phyloP scores from a whole-genome alignment of 768 basidiomycete genomes.

The Amanita jacksonii region DNA sequence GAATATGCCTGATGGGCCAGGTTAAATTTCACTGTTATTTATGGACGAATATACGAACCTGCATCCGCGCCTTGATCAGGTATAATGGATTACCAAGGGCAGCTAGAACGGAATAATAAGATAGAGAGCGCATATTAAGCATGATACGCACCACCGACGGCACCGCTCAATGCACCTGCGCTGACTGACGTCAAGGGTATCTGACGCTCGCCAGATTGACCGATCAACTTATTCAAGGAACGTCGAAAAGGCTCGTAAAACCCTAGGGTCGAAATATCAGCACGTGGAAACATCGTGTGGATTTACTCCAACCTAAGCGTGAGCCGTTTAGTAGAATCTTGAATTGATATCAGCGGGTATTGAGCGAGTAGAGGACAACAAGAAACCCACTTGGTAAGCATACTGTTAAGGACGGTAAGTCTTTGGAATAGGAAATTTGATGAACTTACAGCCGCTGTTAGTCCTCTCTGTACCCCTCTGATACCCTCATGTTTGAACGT shows the following conservation, averaged over 20 bases:
- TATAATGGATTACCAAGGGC: conserved; percentile 85
- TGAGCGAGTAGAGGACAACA: conserved; percentile 7
- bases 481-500: conserved; percentile 88
- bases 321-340: conserved; percentile 91
- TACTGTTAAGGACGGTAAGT: conserved; percentile 41
- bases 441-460: conserved; percentile 74
- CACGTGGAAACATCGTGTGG: background rate
- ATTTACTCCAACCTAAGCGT: conserved; percentile 50
- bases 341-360: background rate
- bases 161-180: conserved; percentile 86
- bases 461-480: conserved; percentile 86
- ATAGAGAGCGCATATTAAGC: conserved; percentile 6
- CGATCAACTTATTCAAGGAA: conserved; percentile 57
- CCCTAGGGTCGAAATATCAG: conserved; percentile 33
- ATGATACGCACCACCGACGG: conserved; percentile 66
- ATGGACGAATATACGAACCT: conserved; percentile 36
- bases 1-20: conserved; percentile 67
- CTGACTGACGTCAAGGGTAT: conserved; percentile 67
- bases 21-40: background rate
- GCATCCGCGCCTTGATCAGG: conserved; percentile 96
- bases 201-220: conserved; percentile 53
- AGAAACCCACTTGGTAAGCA: conserved; percentile 68
- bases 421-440: background rate
- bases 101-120: conserved; percentile 27
- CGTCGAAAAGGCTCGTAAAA: conserved; percentile 92